A percentile compares a stretch with the other conserved stretches of the same genome.
phyloP scores from a whole-genome alignment of 1,284 basidiomycete genomes.

The Cryptococcus maquisensis region DNA sequence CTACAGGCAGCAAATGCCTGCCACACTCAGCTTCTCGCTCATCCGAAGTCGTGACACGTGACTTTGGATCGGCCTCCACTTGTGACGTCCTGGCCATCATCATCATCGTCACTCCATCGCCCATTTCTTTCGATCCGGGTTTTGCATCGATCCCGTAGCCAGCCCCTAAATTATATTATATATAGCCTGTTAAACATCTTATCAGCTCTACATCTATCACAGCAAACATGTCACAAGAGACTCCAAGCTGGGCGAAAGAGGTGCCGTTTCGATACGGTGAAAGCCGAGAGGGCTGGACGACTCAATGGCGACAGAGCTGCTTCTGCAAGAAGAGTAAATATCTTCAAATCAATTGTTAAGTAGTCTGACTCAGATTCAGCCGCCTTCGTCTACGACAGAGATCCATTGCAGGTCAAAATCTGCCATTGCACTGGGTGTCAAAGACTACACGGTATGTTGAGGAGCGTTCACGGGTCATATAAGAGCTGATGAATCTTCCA shows the following conservation, averaged over 20 bases:
- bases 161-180: not conserved
- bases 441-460: slow-evolving; percentile 28
- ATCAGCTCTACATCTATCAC: not conserved
- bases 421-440: slow-evolving; percentile 40
- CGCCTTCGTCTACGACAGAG: slow-evolving; percentile 24
- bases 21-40: no score
- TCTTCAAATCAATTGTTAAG: not conserved
- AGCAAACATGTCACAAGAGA: not conserved
- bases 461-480: not conserved
- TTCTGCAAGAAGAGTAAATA: slow-evolving; percentile 35
- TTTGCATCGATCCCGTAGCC: no score
- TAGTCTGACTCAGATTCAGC: slow-evolving; percentile 6
- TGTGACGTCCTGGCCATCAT: no score
- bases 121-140: no score
- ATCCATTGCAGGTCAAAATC: slow-evolving; percentile 26
- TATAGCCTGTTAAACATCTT: not conserved
- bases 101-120: no score
- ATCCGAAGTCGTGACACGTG: no score
- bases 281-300: slow-evolving; percentile 27
- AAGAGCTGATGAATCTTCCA: not conserved
- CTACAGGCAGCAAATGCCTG: no score
- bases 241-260: slow-evolving; percentile 22
- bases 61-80: no score
- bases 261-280: slow-evolving; percentile 20
- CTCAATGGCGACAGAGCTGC: slow-evolving; percentile 30